Base-by-base conservation (phyloP, 106 monocot genomes). In the Dendrobium chrysotoxum region DNA sequence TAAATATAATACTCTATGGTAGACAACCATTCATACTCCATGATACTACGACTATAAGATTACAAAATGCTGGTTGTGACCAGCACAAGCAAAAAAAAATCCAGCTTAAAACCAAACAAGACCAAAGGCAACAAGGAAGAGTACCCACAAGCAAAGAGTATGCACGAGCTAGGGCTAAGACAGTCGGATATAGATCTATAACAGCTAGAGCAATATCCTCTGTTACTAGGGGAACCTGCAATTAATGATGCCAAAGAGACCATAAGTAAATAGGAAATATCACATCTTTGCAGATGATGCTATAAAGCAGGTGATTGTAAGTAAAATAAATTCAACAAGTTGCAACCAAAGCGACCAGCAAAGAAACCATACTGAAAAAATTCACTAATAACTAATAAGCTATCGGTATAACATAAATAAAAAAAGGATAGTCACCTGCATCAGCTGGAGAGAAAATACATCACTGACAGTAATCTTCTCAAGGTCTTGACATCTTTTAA, bases 371-470 rank as follows among this genome's bases (percentile, higher is more conserved):
- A 42, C 42, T 42, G 42, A 42, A 42, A 42, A 42, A 54, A 54
- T 3, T 54, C 6, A 66, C 28, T 7, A 66, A 66, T 26, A 23
- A 25, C 5, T 23, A 25, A 68, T 68, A 68, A 68, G 25, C 28
- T 31, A 11, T 13, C 13, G 35, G 31, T 70, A 13, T 13, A 70
- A 70, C 31, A 28, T 28, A 70, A 31, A 70, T 4, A 70, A 70
- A 30, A 35, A n/a, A 31, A 35, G 0, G 15, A 53, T 35, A 50
- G 23, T 77, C 72, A 95, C 98, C 98, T 98, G 98, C 98, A 98
- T 98, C 64, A 98, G 98, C 83, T 98, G 98, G 46, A 98, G 88
- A 30, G 95, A 85, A 88, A 98, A 98, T 54, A 98, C 86, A 85
- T 98, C 89, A 76, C 82, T 88, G 46, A 98, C 85, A 2, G 91